Conservation (phyloP, 495 filamentous ascomycete genomes). For the Pseudoneurospora amorphoporcata region DNA sequence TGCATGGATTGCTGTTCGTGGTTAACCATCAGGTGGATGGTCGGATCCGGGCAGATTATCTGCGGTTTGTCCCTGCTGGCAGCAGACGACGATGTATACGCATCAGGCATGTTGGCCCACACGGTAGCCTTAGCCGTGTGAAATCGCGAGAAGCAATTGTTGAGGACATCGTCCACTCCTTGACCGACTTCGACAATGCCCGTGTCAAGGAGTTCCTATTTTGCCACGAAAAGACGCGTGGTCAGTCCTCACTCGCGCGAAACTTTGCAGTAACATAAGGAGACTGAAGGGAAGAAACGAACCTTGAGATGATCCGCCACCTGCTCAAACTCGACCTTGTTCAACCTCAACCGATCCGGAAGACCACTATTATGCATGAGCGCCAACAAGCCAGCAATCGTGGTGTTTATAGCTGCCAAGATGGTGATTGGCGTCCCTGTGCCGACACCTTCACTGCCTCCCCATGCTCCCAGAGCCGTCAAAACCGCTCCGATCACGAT, state of each 20-base stretch:
- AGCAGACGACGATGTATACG: conserved; percentile 15
- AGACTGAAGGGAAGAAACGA: not conserved
- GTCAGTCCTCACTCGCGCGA: not conserved
- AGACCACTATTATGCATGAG: conserved; percentile 42
- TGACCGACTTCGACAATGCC: conserved; percentile 29
- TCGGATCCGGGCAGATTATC: conserved; percentile 11
- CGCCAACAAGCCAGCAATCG: conserved; percentile 37
- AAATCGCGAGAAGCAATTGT: conserved; percentile 29
- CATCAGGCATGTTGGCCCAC: conserved; percentile 32
- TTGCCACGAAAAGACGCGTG: not conserved
- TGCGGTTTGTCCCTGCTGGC: not conserved
- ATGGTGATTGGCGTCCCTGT: conserved; percentile 30
- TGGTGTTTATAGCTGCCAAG: conserved; percentile 39
- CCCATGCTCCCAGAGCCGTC: conserved; percentile 32
- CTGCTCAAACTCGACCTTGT: conserved; percentile 34
- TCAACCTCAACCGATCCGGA: conserved; percentile 36
- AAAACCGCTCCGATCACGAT: conserved; percentile 34
- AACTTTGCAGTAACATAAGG: not conserved
- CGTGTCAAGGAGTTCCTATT: conserved; percentile 32
- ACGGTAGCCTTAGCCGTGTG: conserved; percentile 31
- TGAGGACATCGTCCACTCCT: conserved; percentile 29
- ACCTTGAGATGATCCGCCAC: conserved; percentile 37
- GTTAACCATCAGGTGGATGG: conserved; percentile 3
- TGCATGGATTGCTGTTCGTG: not conserved
- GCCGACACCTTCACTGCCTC: conserved; percentile 10